Evolutionary conservation across 2,329 filamentous ascomycete species (phyloP).

Genomic region (Colletotrichum godetiae): DNA sequence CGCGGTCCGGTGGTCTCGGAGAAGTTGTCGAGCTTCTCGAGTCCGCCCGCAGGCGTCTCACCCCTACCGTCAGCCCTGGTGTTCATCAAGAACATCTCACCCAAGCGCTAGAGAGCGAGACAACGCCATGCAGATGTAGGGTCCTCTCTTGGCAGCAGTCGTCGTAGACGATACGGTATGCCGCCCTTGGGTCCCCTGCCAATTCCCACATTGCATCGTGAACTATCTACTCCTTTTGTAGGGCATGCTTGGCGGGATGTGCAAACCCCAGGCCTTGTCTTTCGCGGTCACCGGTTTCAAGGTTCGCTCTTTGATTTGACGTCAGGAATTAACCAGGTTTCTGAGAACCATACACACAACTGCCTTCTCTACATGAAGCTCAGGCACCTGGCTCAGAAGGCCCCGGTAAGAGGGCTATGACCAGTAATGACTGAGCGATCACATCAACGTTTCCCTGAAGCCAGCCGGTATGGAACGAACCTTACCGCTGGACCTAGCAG

Average conservation of each 20-base stretch:
- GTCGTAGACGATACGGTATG: background rate
- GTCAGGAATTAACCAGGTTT: background rate
- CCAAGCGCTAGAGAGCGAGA: background rate
- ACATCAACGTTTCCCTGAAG: background rate
- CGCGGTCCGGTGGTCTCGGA: background rate
- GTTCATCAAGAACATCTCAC: background rate
- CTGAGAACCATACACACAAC: background rate
- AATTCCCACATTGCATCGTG: background rate
- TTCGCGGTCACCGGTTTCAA: too few species aligned
- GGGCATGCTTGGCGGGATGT: background rate
- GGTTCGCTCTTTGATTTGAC: background rate
- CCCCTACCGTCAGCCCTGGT: background rate
- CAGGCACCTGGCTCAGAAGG: too few species aligned
- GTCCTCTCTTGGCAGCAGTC: constrained; percentile 14
- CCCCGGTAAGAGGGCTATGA: background rate
- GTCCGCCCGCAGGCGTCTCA: background rate
- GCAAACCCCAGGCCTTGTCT: background rate
- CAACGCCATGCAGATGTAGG: background rate
- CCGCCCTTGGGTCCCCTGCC: background rate
- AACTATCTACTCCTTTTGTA: background rate
- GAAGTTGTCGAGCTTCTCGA: constrained; percentile 14
- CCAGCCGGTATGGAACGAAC: background rate
- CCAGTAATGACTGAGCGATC: background rate
- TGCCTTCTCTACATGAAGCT: background rate
- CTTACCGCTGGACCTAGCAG: background rate